phyloP scores from a whole-genome alignment of 345 rosid genomes.

The Eucalyptus viminalis region DNA sequence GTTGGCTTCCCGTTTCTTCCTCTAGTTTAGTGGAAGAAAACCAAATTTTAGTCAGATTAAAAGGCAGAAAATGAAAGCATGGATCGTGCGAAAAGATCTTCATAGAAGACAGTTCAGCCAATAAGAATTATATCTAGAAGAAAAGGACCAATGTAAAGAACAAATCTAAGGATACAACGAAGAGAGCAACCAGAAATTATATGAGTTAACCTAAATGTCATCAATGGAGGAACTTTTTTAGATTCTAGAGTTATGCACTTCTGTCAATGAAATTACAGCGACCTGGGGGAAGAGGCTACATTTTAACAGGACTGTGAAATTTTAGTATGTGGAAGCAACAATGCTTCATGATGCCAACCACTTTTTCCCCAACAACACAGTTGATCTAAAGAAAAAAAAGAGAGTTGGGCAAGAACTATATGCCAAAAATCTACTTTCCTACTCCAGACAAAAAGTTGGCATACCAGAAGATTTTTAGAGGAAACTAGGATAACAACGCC shows the following conservation, averaged over 20 bases:
- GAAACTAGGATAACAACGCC: not conserved
- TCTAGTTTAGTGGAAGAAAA: slow-evolving; percentile 13
- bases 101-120: not conserved
- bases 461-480: not conserved
- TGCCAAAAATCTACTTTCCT: not conserved
- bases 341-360: not conserved
- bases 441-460: not conserved
- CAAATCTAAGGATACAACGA: not conserved
- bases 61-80: not conserved
- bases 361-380: not conserved
- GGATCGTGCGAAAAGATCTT: not conserved
- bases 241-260: not conserved
- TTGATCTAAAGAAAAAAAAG: not conserved
- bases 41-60: not conserved
- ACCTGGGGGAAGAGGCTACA: not conserved
- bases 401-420: not conserved
- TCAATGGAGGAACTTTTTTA: not conserved
- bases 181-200: not conserved
- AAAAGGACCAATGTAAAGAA: not conserved
- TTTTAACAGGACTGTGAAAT: not conserved
- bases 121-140: not conserved
- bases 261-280: not conserved
- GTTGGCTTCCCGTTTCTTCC: slow-evolving; percentile 55
- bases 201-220: not conserved
- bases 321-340: not conserved